These are phyloP conservation scores for Aureobasidium sp. DNA, from an alignment of 2,329 filamentous ascomycete species.

Conservation along the genomic window DNA sequence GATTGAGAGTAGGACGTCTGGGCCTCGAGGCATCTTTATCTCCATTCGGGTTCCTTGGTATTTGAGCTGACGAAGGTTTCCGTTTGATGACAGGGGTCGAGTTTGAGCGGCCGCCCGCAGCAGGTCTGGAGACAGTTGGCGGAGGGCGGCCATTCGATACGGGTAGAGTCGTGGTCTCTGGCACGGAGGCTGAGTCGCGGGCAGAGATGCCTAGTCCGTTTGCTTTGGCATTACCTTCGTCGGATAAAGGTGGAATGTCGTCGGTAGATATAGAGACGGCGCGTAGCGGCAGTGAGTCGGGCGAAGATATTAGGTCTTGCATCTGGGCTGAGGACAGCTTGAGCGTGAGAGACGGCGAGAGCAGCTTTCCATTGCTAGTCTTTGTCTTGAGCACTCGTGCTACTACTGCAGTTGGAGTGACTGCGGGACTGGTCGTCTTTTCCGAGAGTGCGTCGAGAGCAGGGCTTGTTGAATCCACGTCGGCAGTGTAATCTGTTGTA, in stretches of 20 bases:
- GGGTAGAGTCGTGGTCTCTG: constrained; percentile 17
- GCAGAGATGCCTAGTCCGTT: constrained; percentile 1
- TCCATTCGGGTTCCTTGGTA: constrained; percentile 12
- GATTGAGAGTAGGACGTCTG: constrained; percentile 20
- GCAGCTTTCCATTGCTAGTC: constrained; percentile 14
- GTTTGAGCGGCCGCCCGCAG: constrained; percentile 23
- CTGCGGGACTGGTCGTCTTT: neutral
- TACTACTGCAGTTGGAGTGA: neutral
- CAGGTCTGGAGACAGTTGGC: neutral
- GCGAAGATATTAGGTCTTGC: constrained; percentile 46
- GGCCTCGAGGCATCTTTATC: constrained; percentile 11
- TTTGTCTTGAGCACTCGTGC: neutral
- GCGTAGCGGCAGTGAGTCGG: constrained; percentile 46
- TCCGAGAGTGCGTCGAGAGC: neutral
- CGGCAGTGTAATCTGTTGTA: neutral
- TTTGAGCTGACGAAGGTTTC: constrained; percentile 22
- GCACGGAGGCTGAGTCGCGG: neutral
- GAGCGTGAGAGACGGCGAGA: constrained; percentile 31
- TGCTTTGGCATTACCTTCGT: constrained; percentile 2
- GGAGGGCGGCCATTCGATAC: constrained; percentile 16
- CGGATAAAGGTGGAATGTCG: constrained; percentile 22
- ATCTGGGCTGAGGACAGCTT: constrained; percentile 49
- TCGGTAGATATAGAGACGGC: constrained; percentile 31
- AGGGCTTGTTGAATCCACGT: neutral
- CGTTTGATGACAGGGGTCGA: constrained; percentile 31